These are phyloP conservation scores for Apiospora sp. DNA, from an alignment of 2,329 filamentous ascomycete genomes.

Conservation along the genomic window DNA sequence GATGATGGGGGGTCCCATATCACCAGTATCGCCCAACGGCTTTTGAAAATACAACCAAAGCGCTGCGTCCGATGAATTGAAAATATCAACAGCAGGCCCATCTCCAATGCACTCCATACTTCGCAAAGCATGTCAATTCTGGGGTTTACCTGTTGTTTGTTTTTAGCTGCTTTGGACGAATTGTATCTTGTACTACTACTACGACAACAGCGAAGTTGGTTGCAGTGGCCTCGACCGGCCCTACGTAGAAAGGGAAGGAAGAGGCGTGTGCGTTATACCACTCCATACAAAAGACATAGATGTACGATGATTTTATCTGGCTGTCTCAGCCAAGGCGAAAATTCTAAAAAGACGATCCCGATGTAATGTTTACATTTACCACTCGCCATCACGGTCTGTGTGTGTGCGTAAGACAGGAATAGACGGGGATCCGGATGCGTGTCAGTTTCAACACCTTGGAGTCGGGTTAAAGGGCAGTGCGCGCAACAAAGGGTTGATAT, in stretches of 20 bases:
- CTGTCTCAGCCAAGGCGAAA: background rate
- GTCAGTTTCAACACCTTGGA: background rate
- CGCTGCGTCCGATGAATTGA: background rate
- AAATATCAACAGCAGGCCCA: slow-evolving; percentile 3
- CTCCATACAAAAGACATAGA: slow-evolving; percentile 5
- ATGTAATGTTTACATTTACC: slow-evolving; percentile 16
- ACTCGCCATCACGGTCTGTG: background rate
- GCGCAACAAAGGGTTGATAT: background rate
- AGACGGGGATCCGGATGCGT: background rate
- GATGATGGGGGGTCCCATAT: slow-evolving; percentile 40
- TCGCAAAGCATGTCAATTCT: slow-evolving; percentile 9
- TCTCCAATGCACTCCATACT: slow-evolving; percentile 2
- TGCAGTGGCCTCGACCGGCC: background rate
- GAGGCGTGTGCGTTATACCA: background rate
- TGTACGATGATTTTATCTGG: background rate
- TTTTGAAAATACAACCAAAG: background rate
- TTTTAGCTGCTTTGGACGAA: slow-evolving; percentile 1
- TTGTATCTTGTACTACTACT: slow-evolving; percentile 4
- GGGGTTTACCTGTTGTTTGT: background rate
- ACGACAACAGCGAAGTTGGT: background rate
- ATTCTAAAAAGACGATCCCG: slow-evolving; percentile 8
- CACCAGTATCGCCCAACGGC: slow-evolving; percentile 36
- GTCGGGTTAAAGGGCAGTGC: background rate
- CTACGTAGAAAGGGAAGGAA: background rate
- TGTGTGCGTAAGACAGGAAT: background rate